These are phyloP conservation scores for Coprinellus aureogranulatus DNA, from an alignment of 768 basidiomycete genomes.

Conservation along the genomic window DNA sequence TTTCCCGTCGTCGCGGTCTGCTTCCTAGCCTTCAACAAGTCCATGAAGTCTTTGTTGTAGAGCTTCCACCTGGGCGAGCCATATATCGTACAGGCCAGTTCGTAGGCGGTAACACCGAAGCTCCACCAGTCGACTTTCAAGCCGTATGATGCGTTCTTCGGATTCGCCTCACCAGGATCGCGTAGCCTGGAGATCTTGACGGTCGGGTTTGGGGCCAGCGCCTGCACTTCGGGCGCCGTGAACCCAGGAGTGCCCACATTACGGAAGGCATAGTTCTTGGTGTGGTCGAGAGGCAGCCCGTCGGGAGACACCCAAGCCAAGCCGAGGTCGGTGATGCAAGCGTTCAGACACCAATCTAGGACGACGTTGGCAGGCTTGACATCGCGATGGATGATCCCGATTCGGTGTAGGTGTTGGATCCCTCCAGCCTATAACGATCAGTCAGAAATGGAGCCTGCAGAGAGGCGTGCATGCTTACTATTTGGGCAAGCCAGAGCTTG, in stretches of 20 bases:
- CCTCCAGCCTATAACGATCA: conserved; percentile 10
- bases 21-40: neutral
- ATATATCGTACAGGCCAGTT: neutral
- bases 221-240: conserved; percentile 6
- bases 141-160: conserved; percentile 37
- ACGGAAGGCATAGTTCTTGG: neutral
- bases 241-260: neutral
- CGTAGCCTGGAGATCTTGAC: neutral
- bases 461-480: no score
- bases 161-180: neutral
- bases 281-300: neutral
- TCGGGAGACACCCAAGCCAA: neutral
- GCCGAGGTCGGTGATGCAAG: conserved; percentile 12
- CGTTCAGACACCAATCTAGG: conserved; percentile 9
- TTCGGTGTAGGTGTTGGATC: conserved; percentile 12
- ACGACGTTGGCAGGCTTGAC: conserved; percentile 15
- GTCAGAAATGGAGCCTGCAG: no score
- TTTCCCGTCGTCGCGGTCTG: no score
- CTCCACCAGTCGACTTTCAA: conserved; percentile 98
- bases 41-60: no score
- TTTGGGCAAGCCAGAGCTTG: no score
- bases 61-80: neutral
- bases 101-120: conserved; percentile 78
- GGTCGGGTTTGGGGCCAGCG: neutral
- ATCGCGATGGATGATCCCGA: conserved; percentile 18